phyloP scores from a whole-genome alignment of 805 yeast genomes.

The Jamesozyma hellenica region DNA sequence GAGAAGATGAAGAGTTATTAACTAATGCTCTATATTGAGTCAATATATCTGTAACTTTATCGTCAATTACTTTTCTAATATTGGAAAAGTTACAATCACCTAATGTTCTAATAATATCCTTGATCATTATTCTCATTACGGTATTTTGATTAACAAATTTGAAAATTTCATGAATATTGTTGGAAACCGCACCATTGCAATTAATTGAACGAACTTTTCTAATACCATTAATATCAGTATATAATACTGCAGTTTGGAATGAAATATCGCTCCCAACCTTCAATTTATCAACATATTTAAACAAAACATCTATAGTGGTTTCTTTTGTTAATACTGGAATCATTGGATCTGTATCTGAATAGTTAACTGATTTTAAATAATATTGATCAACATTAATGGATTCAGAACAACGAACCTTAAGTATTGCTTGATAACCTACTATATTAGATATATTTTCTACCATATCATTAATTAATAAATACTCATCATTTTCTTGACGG shows the following conservation, averaged over 20 bases:
- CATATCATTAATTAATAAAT: constrained; percentile 51
- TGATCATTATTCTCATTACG: constrained; percentile 41
- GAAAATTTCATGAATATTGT: constrained; percentile 61
- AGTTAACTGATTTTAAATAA: constrained; percentile 47
- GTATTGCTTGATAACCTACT: constrained; percentile 67
- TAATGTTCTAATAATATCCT: constrained; percentile 36
- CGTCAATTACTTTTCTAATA: constrained; percentile 44
- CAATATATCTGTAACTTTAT: constrained; percentile 44
- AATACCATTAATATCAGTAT: constrained; percentile 66
- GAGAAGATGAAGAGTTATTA: constrained; percentile 33
- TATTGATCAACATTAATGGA: constrained; percentile 76
- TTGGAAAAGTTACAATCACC: constrained; percentile 37
- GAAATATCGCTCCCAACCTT: constrained; percentile 67
- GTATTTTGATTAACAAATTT: constrained; percentile 73
- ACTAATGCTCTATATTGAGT: constrained; percentile 46
- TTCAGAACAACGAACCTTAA: constrained; percentile 77
- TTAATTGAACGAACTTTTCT: constrained; percentile 84
- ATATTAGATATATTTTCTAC: constrained; percentile 40
- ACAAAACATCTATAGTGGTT: constrained; percentile 58
- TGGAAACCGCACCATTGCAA: constrained; percentile 70
- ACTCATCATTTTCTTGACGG: constrained; percentile 58
- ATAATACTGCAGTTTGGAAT: constrained; percentile 82
- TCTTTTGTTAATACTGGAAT: constrained; percentile 56
- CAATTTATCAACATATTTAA: constrained; percentile 62
- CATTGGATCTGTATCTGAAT: constrained; percentile 47